Base-by-base conservation (phyloP, 2,329 filamentous ascomycete species). In the Fusarium virguliforme region DNA sequence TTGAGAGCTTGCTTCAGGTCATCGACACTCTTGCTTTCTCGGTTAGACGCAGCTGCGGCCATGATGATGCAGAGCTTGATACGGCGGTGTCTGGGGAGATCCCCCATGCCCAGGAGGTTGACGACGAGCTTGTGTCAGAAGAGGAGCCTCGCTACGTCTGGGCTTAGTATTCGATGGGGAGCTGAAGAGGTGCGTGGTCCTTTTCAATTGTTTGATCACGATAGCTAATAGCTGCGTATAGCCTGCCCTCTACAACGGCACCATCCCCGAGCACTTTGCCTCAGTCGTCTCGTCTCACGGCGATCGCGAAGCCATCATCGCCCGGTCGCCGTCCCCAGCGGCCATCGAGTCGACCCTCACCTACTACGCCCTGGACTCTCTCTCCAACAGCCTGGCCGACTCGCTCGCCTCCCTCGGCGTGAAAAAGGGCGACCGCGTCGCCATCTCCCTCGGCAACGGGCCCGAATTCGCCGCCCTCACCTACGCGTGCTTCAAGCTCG, bases 401-500 rank as follows among this genome's bases (percentile, higher is more conserved):
- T 92, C 93, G 0, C 83, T 98, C 15, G 82, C 87, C 26, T 88
- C 88, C 0, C 83, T 91, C 0, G 94, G 94, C 4, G 92, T 98
- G 1, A 85, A 83, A 66, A 97, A 95, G 76, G 94, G 94, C 6
- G 92, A 97, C 78, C 88, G 94, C 34, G 93, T 98, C 10, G 95
- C 93, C 13, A 90, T 98, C 28, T 95, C 91, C 66, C 83, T 98
- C 57, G 95, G 95, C 15, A 98, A 97, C 81, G 91, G 90, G 43
- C 84, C 91, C 73, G 94, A 97, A 80, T 95, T 94, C 79, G 94
- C 93, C 4, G 91, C 91, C 55, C 87, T 96, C 22, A 95, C 92
- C 6, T 98, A 98, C 81, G 95, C 95, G 1, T 81, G 96, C 60
- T 97, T 95, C 85, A 98, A 98, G 81, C 87, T 98, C 9, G 96